Percentiles rank a stretch among this genome's conserved stretches.
phyloP scores from a whole-genome alignment of 2,329 filamentous ascomycete genomes.

The Diplocarpon rosae region DNA sequence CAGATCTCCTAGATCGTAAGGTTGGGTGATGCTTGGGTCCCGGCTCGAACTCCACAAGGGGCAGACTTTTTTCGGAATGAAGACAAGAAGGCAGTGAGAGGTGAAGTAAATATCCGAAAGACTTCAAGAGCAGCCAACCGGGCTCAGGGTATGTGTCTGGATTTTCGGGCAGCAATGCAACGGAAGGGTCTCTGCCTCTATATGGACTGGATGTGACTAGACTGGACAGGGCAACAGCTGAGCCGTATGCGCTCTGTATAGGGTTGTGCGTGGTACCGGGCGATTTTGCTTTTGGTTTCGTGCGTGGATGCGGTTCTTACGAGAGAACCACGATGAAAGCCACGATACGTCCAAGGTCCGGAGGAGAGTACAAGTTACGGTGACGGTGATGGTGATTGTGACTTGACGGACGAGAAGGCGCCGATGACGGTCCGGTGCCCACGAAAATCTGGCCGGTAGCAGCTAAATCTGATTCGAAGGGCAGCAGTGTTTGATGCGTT shows the following conservation, averaged over 20 bases:
- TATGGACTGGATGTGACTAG: not conserved
- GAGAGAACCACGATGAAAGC: not conserved
- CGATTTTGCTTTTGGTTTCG: not conserved
- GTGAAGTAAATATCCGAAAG: constrained; percentile 5
- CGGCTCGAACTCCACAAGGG: constrained; percentile 5
- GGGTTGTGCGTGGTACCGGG: not conserved
- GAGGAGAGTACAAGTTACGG: not conserved
- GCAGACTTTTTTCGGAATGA: constrained; percentile 13
- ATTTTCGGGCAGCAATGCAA: no score
- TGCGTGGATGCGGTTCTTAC: constrained; percentile 2
- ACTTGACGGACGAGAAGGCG: not conserved
- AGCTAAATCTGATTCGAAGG: not conserved
- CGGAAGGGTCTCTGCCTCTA: not conserved
- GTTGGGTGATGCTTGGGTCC: constrained; percentile 8
- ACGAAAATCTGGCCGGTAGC: not conserved
- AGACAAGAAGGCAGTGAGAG: constrained; percentile 9
- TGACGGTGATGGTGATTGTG: not conserved
- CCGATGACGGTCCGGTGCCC: not conserved
- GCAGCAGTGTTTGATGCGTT: constrained; percentile 7
- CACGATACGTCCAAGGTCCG: not conserved
- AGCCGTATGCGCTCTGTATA: not conserved
- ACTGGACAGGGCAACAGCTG: not conserved
- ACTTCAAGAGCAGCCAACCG: not conserved
- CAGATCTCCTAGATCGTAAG: constrained; percentile 12
- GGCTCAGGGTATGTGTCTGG: no score